phyloP scores from a whole-genome alignment of 73 alveolate genomes.

The Paramecium tetraurelia region DNA sequence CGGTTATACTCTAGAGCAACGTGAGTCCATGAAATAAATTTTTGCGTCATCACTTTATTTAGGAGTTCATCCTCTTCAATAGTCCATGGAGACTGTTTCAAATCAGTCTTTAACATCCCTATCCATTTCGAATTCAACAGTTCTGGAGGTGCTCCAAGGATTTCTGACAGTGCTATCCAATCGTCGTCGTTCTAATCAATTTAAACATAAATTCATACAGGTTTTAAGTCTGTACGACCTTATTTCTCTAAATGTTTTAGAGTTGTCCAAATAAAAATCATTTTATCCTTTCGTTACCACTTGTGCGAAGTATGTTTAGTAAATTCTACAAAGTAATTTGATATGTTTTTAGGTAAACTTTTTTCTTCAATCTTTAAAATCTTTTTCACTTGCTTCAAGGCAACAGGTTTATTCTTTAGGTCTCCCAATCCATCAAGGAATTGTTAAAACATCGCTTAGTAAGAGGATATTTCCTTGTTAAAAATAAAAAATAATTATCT shows the following conservation, averaged over 20 bases:
- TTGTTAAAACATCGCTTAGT: conserved; percentile 23
- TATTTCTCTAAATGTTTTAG: conserved; percentile 6
- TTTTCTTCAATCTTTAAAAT: conserved; percentile 25
- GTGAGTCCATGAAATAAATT: conserved; percentile 27
- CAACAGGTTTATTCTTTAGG: conserved; percentile 9
- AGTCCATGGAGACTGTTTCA: conserved; percentile 40
- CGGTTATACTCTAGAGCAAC: conserved; percentile 3
- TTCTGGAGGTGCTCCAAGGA: not conserved
- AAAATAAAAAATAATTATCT: not conserved
- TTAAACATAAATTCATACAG: conserved; percentile 1
- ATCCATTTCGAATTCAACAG: conserved; percentile 7
- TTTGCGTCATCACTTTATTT: conserved; percentile 15
- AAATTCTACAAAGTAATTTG: conserved; percentile 7
- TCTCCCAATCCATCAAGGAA: conserved; percentile 23
- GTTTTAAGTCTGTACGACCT: not conserved
- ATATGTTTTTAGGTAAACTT: conserved; percentile 1
- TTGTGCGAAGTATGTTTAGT: not conserved
- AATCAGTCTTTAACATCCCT: not conserved
- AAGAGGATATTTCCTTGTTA: not conserved
- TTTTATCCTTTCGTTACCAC: conserved; percentile 32
- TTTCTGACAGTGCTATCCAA: not conserved
- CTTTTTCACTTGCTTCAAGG: conserved; percentile 24
- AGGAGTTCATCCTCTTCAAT: conserved; percentile 26
- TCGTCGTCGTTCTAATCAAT: conserved; percentile 15
- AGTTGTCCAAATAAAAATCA: conserved; percentile 29